phyloP scores from a whole-genome alignment of 176 grass and related monocot genomes.

The Echinochloa phyllopogon region DNA sequence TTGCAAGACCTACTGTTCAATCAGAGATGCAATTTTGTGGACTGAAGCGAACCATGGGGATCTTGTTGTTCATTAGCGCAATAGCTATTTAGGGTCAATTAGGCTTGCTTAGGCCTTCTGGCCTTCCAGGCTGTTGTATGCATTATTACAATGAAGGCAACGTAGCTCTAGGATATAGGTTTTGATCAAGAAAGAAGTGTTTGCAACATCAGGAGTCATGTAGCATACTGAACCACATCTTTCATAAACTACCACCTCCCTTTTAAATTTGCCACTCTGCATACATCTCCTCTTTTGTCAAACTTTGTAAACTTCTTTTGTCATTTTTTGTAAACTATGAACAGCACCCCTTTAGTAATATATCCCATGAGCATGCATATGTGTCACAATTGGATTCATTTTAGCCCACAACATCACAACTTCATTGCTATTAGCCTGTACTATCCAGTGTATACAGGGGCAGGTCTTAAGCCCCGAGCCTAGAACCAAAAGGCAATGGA shows the following conservation, averaged over 20 bases:
- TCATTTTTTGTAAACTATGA: not conserved
- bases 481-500: not conserved
- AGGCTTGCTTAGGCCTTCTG: constrained; percentile 1
- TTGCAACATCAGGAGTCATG: constrained; percentile 2
- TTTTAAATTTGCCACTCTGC: not conserved
- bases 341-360: not conserved
- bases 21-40: constrained; percentile 1
- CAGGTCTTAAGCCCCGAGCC: not conserved
- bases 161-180: constrained; percentile 7
- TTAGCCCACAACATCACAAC: not conserved
- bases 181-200: constrained; percentile 18
- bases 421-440: not conserved
- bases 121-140: not conserved
- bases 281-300: not conserved
- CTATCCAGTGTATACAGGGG: not conserved
- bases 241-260: no score
- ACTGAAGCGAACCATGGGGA: not conserved
- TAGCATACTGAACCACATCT: not conserved
- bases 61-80: not conserved
- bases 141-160: constrained; percentile 5
- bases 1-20: not conserved
- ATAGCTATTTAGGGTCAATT: not conserved
- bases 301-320: not conserved
- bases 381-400: not conserved
- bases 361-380: not conserved